Conservation (phyloP, 208 protist species). For the Leishmania amazonensis region DNA sequence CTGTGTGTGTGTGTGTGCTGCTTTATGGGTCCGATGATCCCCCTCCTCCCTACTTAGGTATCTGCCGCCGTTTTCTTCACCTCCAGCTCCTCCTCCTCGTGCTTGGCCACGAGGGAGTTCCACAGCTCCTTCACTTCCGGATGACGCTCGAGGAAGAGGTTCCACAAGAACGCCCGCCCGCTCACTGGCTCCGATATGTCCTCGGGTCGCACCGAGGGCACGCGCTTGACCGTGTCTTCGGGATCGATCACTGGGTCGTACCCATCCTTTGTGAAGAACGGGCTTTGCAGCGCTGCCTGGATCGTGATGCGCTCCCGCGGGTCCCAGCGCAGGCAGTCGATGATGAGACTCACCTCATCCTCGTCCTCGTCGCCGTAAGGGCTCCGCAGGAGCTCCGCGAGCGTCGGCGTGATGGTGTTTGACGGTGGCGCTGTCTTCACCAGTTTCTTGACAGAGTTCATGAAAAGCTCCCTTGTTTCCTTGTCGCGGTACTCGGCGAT, state of each 20-base stretch:
- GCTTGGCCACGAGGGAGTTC: conserved; percentile 48
- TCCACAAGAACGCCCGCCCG: conserved; percentile 78
- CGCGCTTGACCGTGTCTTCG: conserved; percentile 50
- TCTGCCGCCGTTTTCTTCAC: neutral
- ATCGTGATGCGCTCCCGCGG: conserved; percentile 75
- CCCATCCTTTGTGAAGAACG: conserved; percentile 76
- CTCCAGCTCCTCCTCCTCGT: conserved; percentile 31
- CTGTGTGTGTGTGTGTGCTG: neutral
- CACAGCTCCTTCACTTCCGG: conserved; percentile 79
- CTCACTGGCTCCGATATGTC: conserved; percentile 61
- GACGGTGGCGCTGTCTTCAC: conserved; percentile 21
- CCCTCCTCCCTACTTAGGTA: neutral
- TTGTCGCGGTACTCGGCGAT: conserved; percentile 64
- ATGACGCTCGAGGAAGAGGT: conserved; percentile 73
- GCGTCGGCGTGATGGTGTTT: conserved; percentile 5
- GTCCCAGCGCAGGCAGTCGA: conserved; percentile 67
- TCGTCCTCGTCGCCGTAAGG: conserved; percentile 73
- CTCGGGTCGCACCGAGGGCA: conserved; percentile 57
- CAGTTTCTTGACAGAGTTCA: conserved; percentile 38
- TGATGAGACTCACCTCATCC: conserved; percentile 77
- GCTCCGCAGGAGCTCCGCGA: conserved; percentile 51
- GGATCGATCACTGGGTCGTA: conserved; percentile 76
- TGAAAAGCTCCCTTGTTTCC: conserved; percentile 45
- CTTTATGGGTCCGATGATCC: neutral
- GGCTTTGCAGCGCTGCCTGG: conserved; percentile 68